Evolutionary conservation across 2,329 filamentous ascomycete genomes (phyloP), one percentile per base, ranked within the genome.

Genomic region (Fusarium nygamai): DNA sequence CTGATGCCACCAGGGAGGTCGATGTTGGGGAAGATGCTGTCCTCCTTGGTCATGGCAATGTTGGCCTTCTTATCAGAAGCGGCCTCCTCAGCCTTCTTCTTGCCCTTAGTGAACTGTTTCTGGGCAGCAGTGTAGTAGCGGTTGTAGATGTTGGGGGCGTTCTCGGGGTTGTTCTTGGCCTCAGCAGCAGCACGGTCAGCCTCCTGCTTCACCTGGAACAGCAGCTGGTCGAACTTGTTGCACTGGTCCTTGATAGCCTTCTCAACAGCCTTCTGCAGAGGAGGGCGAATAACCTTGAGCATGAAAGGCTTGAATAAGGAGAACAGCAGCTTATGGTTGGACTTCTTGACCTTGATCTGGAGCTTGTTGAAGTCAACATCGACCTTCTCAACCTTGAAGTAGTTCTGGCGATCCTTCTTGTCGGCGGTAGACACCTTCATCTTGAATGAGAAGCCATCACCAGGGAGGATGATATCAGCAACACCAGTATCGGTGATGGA

Each of bases 341-440:
- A 98, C 87, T 98, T 91, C 88, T 95, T 95, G 75, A 99, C 83
- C 86, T 97, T 98, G 85, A 99, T 92, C 77, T 93, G 90, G 66
- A 98, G 88, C 80, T 95, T 83, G 84, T 94, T 93, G 76, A 98
- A 90, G 78, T 94, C 91, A 27, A 97, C 94, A 46, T 93, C 88
- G 7, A 98, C 93, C 83, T 93, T 95, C 80, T 97, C 94, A 69
- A 98, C 89, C 89, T 98, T 98, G 90, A 98, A 96, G 85, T 97
- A 96, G 82, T 96, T 91, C 78, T 93, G 90, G 34, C 87, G 86
- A 79, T 98, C 95, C 27, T 86, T 88, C 81, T 92, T 90, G 60
- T 96, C 91, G 6, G 94, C 92, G 53, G 92, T 95, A 64, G 95
- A 94, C 77, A 98, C 89, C 81, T 94, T 94, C 80, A 98, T 91